Evolutionary conservation across 75 land plant genomes (phyloP).

Genomic region (Isoetes taiwanensis): DNA sequence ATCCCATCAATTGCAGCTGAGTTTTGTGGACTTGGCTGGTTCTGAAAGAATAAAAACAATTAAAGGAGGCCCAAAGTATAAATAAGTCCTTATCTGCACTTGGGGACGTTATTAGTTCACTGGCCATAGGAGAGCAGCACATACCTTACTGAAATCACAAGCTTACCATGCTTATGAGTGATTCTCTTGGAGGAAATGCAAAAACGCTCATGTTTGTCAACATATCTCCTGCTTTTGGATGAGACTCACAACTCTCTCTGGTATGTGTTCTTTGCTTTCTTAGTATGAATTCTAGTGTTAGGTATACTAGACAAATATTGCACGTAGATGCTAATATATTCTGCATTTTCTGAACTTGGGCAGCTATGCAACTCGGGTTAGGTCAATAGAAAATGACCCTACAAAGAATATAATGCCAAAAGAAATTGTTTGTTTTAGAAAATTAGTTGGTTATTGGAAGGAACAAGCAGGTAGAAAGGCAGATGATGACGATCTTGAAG

Average conservation of each 20-base stretch:
- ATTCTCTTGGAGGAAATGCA: constrained; percentile 98
- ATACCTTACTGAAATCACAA: constrained; percentile 96
- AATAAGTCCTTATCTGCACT: constrained; percentile 95
- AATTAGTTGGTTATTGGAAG: constrained; percentile 64
- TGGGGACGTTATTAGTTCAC: constrained; percentile 95
- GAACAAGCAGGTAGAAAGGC: constrained; percentile 82
- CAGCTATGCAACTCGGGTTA: constrained; percentile 95
- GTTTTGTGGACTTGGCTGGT: constrained; percentile 94
- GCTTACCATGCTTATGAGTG: constrained; percentile 97
- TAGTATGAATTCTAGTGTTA: no score
- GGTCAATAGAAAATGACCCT: constrained; percentile 86
- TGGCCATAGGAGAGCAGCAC: constrained; percentile 66
- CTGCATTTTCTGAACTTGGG: no score
- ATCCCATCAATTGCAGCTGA: constrained; percentile 40
- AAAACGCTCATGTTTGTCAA: constrained; percentile 99
- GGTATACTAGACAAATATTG: no score
- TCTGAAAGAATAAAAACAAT: constrained; percentile 68
- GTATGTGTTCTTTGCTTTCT: no score
- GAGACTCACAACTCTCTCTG: constrained; percentile 84
- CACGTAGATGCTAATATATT: no score
- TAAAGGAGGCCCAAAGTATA: constrained; percentile 99
- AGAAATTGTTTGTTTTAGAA: constrained; percentile 73
- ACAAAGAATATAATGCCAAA: constrained; percentile 73
- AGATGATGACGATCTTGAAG: constrained; percentile 75
- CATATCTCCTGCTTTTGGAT: constrained; percentile 86